These are phyloP conservation scores for Lodderomyces elongisporus DNA, from an alignment of 1,139 yeast genomes.

Conservation along the genomic window DNA sequence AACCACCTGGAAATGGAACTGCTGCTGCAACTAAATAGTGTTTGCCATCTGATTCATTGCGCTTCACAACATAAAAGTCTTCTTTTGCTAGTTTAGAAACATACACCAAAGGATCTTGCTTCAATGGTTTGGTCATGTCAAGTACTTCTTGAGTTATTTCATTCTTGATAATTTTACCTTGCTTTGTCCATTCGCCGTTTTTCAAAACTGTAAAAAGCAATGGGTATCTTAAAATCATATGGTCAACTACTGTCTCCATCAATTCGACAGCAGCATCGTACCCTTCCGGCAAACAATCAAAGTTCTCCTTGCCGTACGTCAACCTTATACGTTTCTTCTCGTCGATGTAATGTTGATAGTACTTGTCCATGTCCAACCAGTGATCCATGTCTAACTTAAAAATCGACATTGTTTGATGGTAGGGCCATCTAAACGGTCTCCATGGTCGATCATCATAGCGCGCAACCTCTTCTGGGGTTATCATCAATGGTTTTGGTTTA, in stretches of 20 bases:
- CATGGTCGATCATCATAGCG: conserved; percentile 72
- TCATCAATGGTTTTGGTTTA: conserved; percentile 53
- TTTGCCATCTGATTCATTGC: conserved; percentile 48
- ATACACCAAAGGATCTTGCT: conserved; percentile 57
- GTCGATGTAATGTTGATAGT: conserved; percentile 58
- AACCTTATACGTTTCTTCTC: conserved; percentile 57
- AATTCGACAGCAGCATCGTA: conserved; percentile 59
- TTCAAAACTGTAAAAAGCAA: conserved; percentile 51
- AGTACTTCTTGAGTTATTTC: conserved; percentile 57
- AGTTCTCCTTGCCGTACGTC: conserved; percentile 55
- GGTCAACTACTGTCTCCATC: conserved; percentile 57
- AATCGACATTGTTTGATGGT: conserved; percentile 75
- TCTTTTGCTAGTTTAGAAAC: conserved; percentile 71
- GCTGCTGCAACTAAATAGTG: conserved; percentile 71
- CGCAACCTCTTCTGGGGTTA: conserved; percentile 63
- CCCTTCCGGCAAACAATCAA: conserved; percentile 68
- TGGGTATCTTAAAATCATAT: conserved; percentile 60
- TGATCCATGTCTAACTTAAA: conserved; percentile 65
- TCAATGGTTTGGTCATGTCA: conserved; percentile 56
- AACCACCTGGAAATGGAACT: conserved; percentile 76
- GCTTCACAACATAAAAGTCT: conserved; percentile 60
- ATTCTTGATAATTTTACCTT: conserved; percentile 46
- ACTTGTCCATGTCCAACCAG: conserved; percentile 79
- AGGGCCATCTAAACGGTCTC: conserved; percentile 80
- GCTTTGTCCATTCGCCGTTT: conserved; percentile 18